Base-by-base conservation (phyloP, 371 early-diverging fungal species). In the Sporodiniella umbellata region DNA sequence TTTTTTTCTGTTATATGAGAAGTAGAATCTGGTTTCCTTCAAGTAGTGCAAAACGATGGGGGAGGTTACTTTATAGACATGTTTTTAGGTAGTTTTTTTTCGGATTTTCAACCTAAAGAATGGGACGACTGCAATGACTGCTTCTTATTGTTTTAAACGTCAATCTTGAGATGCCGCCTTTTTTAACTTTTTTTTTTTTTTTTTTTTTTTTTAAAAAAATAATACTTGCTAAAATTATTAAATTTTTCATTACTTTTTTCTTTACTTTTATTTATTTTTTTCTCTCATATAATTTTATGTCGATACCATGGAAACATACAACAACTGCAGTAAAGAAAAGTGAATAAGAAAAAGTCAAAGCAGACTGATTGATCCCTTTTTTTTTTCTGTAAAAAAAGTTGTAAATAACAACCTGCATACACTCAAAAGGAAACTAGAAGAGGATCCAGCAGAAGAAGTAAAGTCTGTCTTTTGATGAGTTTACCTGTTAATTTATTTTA, bases 391-490 rank as follows among this genome's bases (percentile, higher is more conserved):
- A n/a, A n/a, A n/a, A n/a, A n/a, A n/a, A 40, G 40, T 40, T 40
- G 40, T 40, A 40, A 40, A 40, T 40, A 40, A 40, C 8, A 40
- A 40, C 40, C 18, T 40, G 10, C 18, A 40, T 40, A 21, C 40
- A 40, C 21, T 40, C 5, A 40, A 40, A 40, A 18, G 40, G 18
- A 40, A 40, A 40, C 8, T 40, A 19, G 40, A 40, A 12, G 40
- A 40, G 8, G 40, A 40, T 40, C 2, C 44, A 25, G 26, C 21
- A 44, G 44, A 44, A 44, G 44, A 25, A 21, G 26, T 44, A 30
- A n/a, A 6, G 7, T 42, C 21, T 15, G n/a, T 30, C 14, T 15
- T 44, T 25, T 7, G 3, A 21, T 21, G 19, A 19, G 40, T 17
- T 21, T n/a, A 35, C 11, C 35, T 4, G n/a, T n/a, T 35, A 6